Evolutionary conservation across 1,284 basidiomycete species (phyloP).

Genomic region (Puccinia novopanici): DNA sequence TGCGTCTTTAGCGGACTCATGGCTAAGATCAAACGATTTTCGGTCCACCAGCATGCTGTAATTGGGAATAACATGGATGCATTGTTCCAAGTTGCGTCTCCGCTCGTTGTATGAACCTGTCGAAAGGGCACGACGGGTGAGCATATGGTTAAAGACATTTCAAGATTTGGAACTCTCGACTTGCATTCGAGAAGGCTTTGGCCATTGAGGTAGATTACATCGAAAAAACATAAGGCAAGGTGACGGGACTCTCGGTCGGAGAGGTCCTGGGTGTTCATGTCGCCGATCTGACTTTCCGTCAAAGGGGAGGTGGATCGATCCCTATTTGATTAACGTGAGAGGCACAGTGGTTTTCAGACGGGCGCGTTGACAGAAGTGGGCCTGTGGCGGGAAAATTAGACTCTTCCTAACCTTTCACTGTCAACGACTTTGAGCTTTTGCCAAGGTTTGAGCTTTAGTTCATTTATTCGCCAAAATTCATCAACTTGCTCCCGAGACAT

Average conservation of each 20-base stretch:
- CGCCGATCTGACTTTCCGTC: conserved; percentile 59
- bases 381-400: not conserved
- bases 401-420: not conserved
- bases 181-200: conserved; percentile 64
- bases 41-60: conserved; percentile 59
- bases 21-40: conserved; percentile 36
- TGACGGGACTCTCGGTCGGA: conserved; percentile 63
- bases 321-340: not conserved
- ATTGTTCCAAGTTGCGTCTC: conserved; percentile 66
- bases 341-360: not conserved
- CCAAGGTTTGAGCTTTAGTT: conserved; percentile 31
- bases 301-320: not conserved
- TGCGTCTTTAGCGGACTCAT: conserved; percentile 11
- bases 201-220: conserved; percentile 70
- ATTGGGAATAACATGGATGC: conserved; percentile 65
- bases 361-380: not conserved
- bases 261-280: conserved; percentile 61
- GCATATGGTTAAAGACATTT: not conserved
- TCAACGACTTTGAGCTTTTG: not conserved
- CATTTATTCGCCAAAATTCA: conserved; percentile 61
- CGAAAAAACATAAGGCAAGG: conserved; percentile 80
- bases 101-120: conserved; percentile 66
- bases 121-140: not conserved
- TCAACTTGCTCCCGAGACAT: conserved; percentile 62
- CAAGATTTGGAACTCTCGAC: conserved; percentile 19